Base-by-base conservation (phyloP, 257 asterid genomes). In the Ophiorrhiza pumila region DNA sequence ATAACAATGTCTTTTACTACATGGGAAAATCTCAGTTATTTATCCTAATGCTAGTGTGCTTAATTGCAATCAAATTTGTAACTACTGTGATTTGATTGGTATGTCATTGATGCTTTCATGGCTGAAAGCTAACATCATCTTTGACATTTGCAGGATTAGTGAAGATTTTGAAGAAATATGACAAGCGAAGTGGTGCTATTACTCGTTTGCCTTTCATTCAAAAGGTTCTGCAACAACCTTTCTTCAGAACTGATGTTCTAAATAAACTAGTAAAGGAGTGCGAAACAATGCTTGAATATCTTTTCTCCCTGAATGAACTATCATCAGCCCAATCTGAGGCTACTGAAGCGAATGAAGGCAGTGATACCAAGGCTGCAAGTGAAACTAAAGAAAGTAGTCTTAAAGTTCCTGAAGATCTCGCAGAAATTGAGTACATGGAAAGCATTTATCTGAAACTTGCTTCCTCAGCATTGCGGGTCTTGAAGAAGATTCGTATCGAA, bases 101-200 rank as follows among this genome's bases (percentile, higher is more conserved):
- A 47, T 74, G 62, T 42, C 0, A 1, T 56, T 45, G 63, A 2
- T 50, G 34, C 18, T 49, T 57, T 65, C 7, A n/a, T 27, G 68
- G 39, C 61, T 32, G 39, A 56, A 56, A 41, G 25, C 18, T 50
- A 14, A 20, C 43, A 4, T 56, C 3, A 25, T 13, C n/a, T 25
- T 46, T 77, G 29, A 63, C 76, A n/a, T 76, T 62, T 65, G 78
- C 83, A 91, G 97, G 96, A 68, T 76, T 91, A 57, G 82, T 87
- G 74, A 92, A 92, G 89, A 90, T 90, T 41, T 69, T 90, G 84
- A 92, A 92, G 85, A 90, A 92, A 76, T 86, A 87, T n/a, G 96
- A 88, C 59, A 90, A 88, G 80, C 87, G 80, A 86, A 86, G 89
- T 57, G 91, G 92, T 0, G 91, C 80, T 52, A 84, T 82, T 31